Evolutionary conservation across 306 rosid genomes (phyloP), one percentile per base, ranked within the genome.

Genomic region (Gynostemma pentaphyllum): DNA sequence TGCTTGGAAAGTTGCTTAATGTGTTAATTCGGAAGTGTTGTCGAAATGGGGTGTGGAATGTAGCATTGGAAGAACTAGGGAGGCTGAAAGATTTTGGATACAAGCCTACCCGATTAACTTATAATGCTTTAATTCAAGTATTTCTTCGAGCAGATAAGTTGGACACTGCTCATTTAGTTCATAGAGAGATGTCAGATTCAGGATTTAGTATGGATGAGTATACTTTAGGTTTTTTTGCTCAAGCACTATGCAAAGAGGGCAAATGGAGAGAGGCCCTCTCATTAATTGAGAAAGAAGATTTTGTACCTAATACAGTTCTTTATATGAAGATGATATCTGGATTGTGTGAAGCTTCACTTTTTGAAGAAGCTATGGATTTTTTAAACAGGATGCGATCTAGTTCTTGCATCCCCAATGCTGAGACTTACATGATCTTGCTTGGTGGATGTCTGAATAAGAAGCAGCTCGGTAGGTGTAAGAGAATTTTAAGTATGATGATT

Each of bases 1-100:
- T 83, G 69, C 81, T 88, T 67, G 76, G 78, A 46, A 83, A 72
- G 78, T 75, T 88, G 82, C 94, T 88, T 37, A 79, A 88, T 78
- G 73, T 88, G 66, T 53, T 85, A 68, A 76, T 88, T 64, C 68
- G 67, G 51, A 88, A 83, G 77, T 83, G 88, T 62, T 88, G 96
- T 60, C 81, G 74, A 9, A 85, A 72, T 70, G 96, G 96, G 51
- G 45, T 79, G 83, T 88, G 90, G 90, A 85, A 81, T 75, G 42
- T 75, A 68, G 96, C 95, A 0, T 65, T 88, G 81, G 96, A 83
- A 56, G 96, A 88, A 81, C 64, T 88, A 5, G 96, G 95, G 53
- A 88, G 96, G 82, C 82, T 88, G 4, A 88, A 88, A 75, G 94
- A 88, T 77, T 83, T 81, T 0, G 96, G 96, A 34, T 83, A 78